Evolutionary conservation across 2,329 filamentous ascomycete genomes (phyloP), one percentile per base, ranked within the genome.

Genomic region (Aureobasidium lini): DNA sequence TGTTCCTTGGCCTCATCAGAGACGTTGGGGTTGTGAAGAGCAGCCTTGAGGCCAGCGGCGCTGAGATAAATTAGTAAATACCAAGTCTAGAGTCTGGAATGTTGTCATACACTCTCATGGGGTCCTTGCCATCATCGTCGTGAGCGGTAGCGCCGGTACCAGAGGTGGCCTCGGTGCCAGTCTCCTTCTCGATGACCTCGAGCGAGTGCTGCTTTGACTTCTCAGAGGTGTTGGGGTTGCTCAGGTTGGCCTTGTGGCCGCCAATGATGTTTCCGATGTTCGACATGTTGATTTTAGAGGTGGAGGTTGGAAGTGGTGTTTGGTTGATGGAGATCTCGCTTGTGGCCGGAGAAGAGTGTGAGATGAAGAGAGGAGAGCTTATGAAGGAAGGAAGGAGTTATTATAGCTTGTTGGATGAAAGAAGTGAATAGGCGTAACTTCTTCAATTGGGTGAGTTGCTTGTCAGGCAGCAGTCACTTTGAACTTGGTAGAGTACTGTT

Each of bases 211-310:
- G 68, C 75, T 83, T 84, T 60, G 80, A 71, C 68, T 81, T 79
- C 53, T 81, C 67, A 0, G 80, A 82, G 58, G 75, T 77, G 69
- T 82, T 72, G 70, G 63, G 60, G 73, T 83, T 83, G 69, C 77
- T 78, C 62, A 83, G 65, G 68, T 77, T 81, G 60, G 81, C 81
- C 76, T 84, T 84, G 77, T 84, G 81, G 70, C 81, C 57, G 31
- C 61, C 40, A 31, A 60, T 36, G 58, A 62, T 39, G 47, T 62
- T 60, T 6, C 53, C 52, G 37, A 44, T 37, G 31, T 52, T 54
- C 29, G 52, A 58, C 52, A 60, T 62, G 36, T 23, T 37, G 57
- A 23, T 32, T 36, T 34, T 43, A 16, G 46, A 23, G 23, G 36
- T 40, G 36, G 13, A 16, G 16, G 32, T 31, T 16, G 44, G 28